phyloP scores from a whole-genome alignment of 495 filamentous ascomycete species.

The Xylaria sp. region DNA sequence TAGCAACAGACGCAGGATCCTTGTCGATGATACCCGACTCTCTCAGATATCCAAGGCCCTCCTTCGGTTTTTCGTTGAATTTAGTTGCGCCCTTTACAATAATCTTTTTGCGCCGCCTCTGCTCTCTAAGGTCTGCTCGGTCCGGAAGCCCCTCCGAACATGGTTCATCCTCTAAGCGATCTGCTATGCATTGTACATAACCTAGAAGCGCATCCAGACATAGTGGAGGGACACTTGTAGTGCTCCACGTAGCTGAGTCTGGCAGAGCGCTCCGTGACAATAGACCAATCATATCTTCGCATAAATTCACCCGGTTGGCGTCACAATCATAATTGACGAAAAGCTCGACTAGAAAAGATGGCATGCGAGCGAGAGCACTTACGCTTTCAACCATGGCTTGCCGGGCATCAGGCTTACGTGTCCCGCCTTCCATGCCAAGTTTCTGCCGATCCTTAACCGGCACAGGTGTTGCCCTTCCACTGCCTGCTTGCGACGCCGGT shows the following conservation, averaged over 20 bases:
- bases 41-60: conserved; percentile 83
- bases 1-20: conserved; percentile 75
- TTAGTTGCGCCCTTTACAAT: conserved; percentile 88
- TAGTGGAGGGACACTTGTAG: conserved; percentile 94
- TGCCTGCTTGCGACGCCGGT: conserved; percentile 75
- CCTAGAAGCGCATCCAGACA: conserved; percentile 91
- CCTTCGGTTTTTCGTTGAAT: conserved; percentile 95
- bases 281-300: conserved; percentile 92
- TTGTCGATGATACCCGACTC: conserved; percentile 83
- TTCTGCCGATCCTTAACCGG: conserved; percentile 93
- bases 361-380: conserved; percentile 87
- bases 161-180: conserved; percentile 77
- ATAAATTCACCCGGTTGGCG: conserved; percentile 88
- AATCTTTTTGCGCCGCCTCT: conserved; percentile 79
- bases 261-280: conserved; percentile 94
- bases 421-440: conserved; percentile 90
- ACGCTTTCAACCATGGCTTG: conserved; percentile 99
- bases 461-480: conserved; percentile 90
- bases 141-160: conserved; percentile 71
- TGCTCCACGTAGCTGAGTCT: conserved; percentile 98
- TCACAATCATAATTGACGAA: conserved; percentile 99
- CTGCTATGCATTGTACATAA: conserved; percentile 89
- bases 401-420: conserved; percentile 88
- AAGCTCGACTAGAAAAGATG: conserved; percentile 91
- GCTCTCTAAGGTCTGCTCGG: conserved; percentile 65